Evolutionary conservation across 495 filamentous ascomycete genomes (phyloP), one percentile per base, ranked within the genome.

Genomic region (Trichoderma asperelloides): DNA sequence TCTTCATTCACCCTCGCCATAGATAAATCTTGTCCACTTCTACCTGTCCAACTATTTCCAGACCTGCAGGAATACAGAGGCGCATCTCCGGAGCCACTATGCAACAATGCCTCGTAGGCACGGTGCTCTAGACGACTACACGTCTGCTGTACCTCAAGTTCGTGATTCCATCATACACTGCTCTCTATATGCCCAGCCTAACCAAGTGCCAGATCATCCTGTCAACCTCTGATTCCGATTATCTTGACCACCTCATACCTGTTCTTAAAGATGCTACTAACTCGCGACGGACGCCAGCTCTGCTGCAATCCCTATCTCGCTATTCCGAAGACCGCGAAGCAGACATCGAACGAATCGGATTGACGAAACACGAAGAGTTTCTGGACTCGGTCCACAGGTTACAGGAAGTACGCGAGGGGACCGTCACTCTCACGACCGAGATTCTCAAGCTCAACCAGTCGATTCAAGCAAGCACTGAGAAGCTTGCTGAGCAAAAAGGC

Each of bases 291-390:
- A 88, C 90, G 8, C 80, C 82, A 25, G 85, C 88, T 65, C 88
- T 99, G 57, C 80, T 92, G 64, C 89, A 92, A 67, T 87, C 88
- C 65, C 79, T 99, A 41, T 84, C 87, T 16, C 85, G 87, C 63
- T 93, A 96, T 77, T 89, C 93, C 37, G 85, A 87, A 66, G 89
- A 96, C 63, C 89, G 93, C 65, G 96, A 99, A 74, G 75, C 83
- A 2, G 92, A 98, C 70, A 98, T 99, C 67, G 96, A 99, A 78
- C 85, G 86, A 15, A 95, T 99, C 69, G 97, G 95, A 74, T 90
- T 94, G 73, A 91, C 88, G 40, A 97, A 97, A 71, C 95, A 97
- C 74, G 94, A 98, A 72, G 95, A 97, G 67, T 99, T 99, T 73
- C 88, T 98, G 40, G 86, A 81, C 27, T 97, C 94, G 8, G 91